Base-by-base conservation (phyloP, 2,329 filamentous ascomycete species). In the Triangularia setosa region DNA sequence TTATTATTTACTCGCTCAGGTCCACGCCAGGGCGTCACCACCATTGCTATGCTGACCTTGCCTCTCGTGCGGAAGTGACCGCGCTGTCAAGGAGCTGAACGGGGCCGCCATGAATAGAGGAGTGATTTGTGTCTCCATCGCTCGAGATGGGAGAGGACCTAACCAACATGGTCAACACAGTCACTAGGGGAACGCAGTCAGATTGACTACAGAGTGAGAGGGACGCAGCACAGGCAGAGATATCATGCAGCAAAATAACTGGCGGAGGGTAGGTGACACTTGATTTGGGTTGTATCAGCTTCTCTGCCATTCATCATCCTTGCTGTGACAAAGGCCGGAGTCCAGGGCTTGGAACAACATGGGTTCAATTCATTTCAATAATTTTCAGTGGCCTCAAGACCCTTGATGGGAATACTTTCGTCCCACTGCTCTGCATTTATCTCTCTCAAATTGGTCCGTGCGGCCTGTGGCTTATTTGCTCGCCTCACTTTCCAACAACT, bases 41-140 rank as follows among this genome's bases (percentile, higher is more conserved):
- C 75, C 89, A 86, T 74, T 85, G 85, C 69, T 90, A 89, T 65
- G 84, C 90, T n/a, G 86, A 90, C 69, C 82, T 90, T 63, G 78
- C 77, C 57, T 84, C 79, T 5, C 72, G 76, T 0, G 81, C 86
- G 60, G 83, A 88, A 66, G 85, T 0, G 74, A 80, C 33, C 74
- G 75, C 9, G 87, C 85, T 23, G 78, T 84, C 64, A 71, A 78
- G 7, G 75, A 75, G 1, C 65, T 85, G 12, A 70, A 79, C 60
- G 77, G 77, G 1, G 70, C 68, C 0, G 35, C 35, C 4, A 40
- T 40, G 35, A 40, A 40, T 40, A 14, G 35, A 40, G 2, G 12
- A 14, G 27, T 54, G 68, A 1, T 16, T 66, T 14, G 24, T 40
- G 11, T 40, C 14, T 40, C 35, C 35, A 40, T 40, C 6, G 35